A percentile compares a stretch with the other conserved stretches of the same genome.
Conservation (phyloP, 768 basidiomycete species). For the Termitomyces sp. region DNA sequence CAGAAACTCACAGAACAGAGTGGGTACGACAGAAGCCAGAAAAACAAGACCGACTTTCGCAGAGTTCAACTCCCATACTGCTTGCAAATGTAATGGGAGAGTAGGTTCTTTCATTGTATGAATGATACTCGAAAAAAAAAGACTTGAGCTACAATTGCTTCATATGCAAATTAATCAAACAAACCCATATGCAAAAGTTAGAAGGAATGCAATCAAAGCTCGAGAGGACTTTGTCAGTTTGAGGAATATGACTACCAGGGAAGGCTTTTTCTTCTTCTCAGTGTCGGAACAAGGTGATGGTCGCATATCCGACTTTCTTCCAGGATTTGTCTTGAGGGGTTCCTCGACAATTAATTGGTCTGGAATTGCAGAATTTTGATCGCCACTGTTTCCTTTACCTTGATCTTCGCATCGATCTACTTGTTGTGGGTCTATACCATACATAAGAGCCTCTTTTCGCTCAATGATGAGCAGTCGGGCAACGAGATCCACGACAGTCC, state of each 20-base stretch:
- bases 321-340: background rate
- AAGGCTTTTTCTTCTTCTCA: slow-evolving; percentile 6
- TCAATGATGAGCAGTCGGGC: slow-evolving; percentile 55
- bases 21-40: slow-evolving; percentile 58
- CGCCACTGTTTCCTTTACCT: background rate
- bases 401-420: background rate
- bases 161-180: background rate
- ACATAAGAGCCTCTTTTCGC: slow-evolving; percentile 41
- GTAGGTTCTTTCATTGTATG: slow-evolving; percentile 50
- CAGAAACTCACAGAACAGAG: slow-evolving; percentile 49
- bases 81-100: slow-evolving; percentile 48
- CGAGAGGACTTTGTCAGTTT: slow-evolving; percentile 40
- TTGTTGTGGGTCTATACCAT: slow-evolving; percentile 37
- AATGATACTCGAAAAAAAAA: slow-evolving; percentile 29
- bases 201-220: slow-evolving; percentile 37
- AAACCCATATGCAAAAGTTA: slow-evolving; percentile 53
- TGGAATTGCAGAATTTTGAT: background rate
- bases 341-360: background rate
- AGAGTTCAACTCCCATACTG: slow-evolving; percentile 41
- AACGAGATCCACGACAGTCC: slow-evolving; percentile 43
- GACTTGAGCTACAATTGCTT: background rate
- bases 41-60: slow-evolving; percentile 61
- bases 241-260: slow-evolving; percentile 35
- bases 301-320: background rate
- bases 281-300: background rate